Evolutionary conservation across 2,329 filamentous ascomycete species (phyloP).

Genomic region (Trichophyton benhamiae): DNA sequence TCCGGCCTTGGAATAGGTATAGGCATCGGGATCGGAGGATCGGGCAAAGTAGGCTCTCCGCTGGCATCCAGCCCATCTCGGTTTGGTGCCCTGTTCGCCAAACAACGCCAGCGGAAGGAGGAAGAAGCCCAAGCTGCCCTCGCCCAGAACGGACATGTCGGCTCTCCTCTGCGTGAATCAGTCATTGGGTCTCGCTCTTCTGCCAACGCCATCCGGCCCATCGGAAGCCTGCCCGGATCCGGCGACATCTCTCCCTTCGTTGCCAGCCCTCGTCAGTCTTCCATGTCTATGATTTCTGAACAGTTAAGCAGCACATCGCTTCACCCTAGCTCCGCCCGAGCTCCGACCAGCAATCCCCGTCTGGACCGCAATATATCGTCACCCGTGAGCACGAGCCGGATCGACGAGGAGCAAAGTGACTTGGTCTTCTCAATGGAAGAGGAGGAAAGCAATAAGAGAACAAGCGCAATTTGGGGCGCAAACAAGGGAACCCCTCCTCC

Average conservation of each 20-base stretch:
- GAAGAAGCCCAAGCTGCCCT: slow-evolving; percentile 40
- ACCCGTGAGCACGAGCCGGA: slow-evolving; percentile 33
- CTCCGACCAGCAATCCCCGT: slow-evolving; percentile 24
- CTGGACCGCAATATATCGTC: slow-evolving; percentile 37
- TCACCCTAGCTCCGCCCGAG: slow-evolving; percentile 30
- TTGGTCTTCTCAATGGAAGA: slow-evolving; percentile 41
- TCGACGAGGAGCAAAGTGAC: slow-evolving; percentile 38
- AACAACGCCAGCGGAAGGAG: slow-evolving; percentile 40
- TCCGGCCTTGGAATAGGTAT: slow-evolving; percentile 29
- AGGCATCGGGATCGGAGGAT: slow-evolving; percentile 29
- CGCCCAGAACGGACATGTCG: slow-evolving; percentile 40
- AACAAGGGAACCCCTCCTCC: slow-evolving; percentile 23
- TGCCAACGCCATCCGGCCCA: slow-evolving; percentile 38
- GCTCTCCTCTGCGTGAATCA: slow-evolving; percentile 54
- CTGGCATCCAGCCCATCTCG: slow-evolving; percentile 49
- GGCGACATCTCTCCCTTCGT: slow-evolving; percentile 41
- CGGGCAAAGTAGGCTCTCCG: slow-evolving; percentile 43
- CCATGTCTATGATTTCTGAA: slow-evolving; percentile 51
- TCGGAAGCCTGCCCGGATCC: slow-evolving; percentile 35
- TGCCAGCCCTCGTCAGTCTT: slow-evolving; percentile 44
- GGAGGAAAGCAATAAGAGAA: slow-evolving; percentile 36
- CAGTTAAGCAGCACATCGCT: slow-evolving; percentile 38
- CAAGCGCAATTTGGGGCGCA: slow-evolving; percentile 24
- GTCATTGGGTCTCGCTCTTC: slow-evolving; percentile 40
- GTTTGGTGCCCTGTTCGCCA: slow-evolving; percentile 48